phyloP scores from a whole-genome alignment of 1,284 basidiomycete species.

The Cystobasidium slooffiae region DNA sequence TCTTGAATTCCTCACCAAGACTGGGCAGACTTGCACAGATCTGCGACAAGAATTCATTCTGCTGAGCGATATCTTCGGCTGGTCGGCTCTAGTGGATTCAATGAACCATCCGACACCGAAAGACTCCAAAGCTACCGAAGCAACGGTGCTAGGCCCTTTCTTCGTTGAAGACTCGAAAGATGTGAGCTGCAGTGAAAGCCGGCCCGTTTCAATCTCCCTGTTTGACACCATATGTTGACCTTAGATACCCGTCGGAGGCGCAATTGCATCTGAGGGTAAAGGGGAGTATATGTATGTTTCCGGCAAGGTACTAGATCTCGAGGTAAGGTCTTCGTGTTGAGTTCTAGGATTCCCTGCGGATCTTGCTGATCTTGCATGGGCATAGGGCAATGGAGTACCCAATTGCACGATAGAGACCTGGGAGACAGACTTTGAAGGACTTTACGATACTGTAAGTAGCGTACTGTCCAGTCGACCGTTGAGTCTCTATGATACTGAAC shows the following conservation, averaged over 20 bases:
- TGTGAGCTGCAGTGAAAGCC: neutral
- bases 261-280: conserved; percentile 77
- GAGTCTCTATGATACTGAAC: conserved; percentile 37
- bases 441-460: conserved; percentile 60
- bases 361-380: neutral
- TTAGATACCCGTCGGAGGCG: conserved; percentile 65
- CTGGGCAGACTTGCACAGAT: conserved; percentile 26
- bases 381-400: conserved; percentile 48
- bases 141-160: conserved; percentile 81
- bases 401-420: conserved; percentile 76
- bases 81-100: conserved; percentile 75
- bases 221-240: conserved; percentile 5
- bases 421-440: conserved; percentile 75
- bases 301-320: conserved; percentile 67
- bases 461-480: neutral
- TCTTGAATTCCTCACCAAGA: conserved; percentile 72
- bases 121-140: conserved; percentile 69
- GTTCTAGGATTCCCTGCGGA: neutral
- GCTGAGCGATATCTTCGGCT: conserved; percentile 75
- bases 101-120: conserved; percentile 70
- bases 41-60: conserved; percentile 80
- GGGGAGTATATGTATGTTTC: conserved; percentile 80
- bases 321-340: neutral
- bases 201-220: neutral
- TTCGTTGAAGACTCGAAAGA: conserved; percentile 68